phyloP scores from a whole-genome alignment of 2,329 filamentous ascomycete species.

The Aspergillus neoniger region DNA sequence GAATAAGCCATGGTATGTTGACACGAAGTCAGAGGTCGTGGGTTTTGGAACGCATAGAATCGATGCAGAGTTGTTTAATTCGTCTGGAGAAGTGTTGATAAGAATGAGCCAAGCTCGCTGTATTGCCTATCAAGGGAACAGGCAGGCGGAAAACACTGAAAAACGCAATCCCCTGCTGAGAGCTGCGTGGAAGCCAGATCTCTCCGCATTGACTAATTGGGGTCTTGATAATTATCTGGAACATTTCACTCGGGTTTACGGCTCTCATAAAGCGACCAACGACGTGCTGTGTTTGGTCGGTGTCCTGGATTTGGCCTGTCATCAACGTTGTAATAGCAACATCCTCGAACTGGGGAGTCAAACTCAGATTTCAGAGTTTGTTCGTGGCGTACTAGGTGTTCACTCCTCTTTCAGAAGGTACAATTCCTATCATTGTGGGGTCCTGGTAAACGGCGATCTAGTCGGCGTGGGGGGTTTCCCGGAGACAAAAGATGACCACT shows the following conservation, averaged over 20 bases:
- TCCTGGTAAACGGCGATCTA: neutral
- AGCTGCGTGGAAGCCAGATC: slow-evolving; percentile 9
- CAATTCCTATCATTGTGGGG: neutral
- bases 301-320: slow-evolving; percentile 2
- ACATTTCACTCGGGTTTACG: neutral
- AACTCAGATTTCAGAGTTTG: neutral
- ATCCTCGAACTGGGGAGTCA: neutral
- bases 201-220: neutral
- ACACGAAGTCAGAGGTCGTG: neutral
- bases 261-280: neutral
- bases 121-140: neutral
- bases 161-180: neutral
- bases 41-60: neutral
- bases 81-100: neutral
- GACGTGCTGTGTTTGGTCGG: neutral
- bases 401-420: neutral
- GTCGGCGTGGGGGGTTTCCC: neutral
- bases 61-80: neutral
- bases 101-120: slow-evolving; percentile 1
- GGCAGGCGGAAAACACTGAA: neutral
- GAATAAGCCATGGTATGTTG: neutral
- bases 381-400: neutral
- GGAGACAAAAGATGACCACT: too few relatives aligned
- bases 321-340: neutral
- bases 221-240: neutral